Evolutionary conservation across 345 rosid species (phyloP).

Genomic region (Gossypium thurberi): DNA sequence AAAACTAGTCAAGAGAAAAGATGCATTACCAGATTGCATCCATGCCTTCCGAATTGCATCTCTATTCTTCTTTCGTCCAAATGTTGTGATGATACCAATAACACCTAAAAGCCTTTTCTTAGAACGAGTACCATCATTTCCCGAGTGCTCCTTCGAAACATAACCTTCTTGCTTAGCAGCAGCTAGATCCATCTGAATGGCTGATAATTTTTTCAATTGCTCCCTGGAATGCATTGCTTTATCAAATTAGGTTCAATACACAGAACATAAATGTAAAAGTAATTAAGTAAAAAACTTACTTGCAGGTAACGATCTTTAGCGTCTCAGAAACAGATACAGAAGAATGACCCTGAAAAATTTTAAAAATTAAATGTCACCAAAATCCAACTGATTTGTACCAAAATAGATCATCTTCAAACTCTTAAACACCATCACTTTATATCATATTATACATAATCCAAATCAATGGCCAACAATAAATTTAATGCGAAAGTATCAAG

Average conservation of each 20-base stretch:
- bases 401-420: not conserved
- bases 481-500: not conserved
- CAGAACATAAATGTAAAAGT: not conserved
- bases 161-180: constrained; percentile 33
- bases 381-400: not conserved
- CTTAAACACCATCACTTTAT: not conserved
- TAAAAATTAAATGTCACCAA: not conserved
- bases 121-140: constrained; percentile 13
- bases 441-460: too few species aligned
- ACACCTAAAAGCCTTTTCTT: constrained; percentile 41
- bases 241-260: not conserved
- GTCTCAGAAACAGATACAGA: constrained; percentile 42
- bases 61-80: constrained; percentile 48
- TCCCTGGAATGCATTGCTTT: constrained; percentile 23
- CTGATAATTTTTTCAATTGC: constrained; percentile 34
- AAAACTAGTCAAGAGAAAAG: not conserved
- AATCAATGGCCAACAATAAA: not conserved
- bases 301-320: constrained; percentile 40
- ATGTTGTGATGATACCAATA: constrained; percentile 40
- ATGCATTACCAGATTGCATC: constrained; percentile 41
- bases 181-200: constrained; percentile 39
- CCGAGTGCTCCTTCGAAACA: constrained; percentile 20
- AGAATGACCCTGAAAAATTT: not conserved
- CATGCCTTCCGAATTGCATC: constrained; percentile 50
- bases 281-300: constrained; percentile 16